phyloP scores from a whole-genome alignment of 176 grass and related monocot species.

The Secale cereale region DNA sequence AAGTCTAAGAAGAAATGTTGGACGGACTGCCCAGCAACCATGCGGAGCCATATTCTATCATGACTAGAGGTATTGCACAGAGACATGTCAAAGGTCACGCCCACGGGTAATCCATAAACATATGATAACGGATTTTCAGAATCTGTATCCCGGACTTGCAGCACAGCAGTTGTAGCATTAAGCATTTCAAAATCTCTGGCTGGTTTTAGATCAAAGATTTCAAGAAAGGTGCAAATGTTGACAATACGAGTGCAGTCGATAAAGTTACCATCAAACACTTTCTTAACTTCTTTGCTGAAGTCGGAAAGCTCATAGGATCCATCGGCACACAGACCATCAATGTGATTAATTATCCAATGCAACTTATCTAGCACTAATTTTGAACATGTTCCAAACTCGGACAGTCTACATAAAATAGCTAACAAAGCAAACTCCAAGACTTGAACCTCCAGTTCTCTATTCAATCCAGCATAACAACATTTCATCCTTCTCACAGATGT shows the following conservation, averaged over 20 bases:
- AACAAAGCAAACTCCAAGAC: slow-evolving; percentile 70
- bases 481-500: slow-evolving; percentile 56
- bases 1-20: slow-evolving; percentile 65
- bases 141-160: slow-evolving; percentile 51
- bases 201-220: slow-evolving; percentile 47
- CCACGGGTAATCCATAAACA: slow-evolving; percentile 69
- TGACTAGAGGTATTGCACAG: slow-evolving; percentile 42
- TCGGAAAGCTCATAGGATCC: slow-evolving; percentile 45
- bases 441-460: slow-evolving; percentile 54
- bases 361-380: slow-evolving; percentile 46
- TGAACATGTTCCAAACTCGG: slow-evolving; percentile 28
- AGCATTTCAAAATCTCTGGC: slow-evolving; percentile 45
- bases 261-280: slow-evolving; percentile 21
- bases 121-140: slow-evolving; percentile 56
- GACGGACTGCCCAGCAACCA: slow-evolving; percentile 45
- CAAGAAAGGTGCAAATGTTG: slow-evolving; percentile 44
- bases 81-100: slow-evolving; percentile 63
- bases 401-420: slow-evolving; percentile 48
- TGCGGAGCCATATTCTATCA: slow-evolving; percentile 69
- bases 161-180: slow-evolving; percentile 51
- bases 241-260: background rate
- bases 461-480: slow-evolving; percentile 55
- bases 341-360: slow-evolving; percentile 32
- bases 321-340: slow-evolving; percentile 55
- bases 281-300: slow-evolving; percentile 68